A percentile compares a stretch with the other conserved stretches of the same genome.
phyloP scores from a whole-genome alignment of 441 rosid species.

The Adansonia grandidieri region DNA sequence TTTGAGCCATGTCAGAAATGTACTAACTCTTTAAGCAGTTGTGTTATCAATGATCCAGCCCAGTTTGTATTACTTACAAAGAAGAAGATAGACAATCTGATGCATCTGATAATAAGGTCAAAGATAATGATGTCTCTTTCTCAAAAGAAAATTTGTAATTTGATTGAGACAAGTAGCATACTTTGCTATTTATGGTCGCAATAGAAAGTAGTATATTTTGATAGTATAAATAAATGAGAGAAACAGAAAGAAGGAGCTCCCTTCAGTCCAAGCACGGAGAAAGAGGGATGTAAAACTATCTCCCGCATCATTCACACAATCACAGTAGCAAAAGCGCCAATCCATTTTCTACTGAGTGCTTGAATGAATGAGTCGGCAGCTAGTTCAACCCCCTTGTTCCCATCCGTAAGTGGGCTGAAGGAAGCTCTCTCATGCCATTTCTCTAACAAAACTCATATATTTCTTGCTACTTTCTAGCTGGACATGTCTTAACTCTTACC shows the following conservation, averaged over 20 bases:
- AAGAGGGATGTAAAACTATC: constrained; percentile 66
- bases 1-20: neutral
- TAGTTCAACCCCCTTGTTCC: constrained; percentile 65
- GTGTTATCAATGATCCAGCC: neutral
- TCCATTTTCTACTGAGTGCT: constrained; percentile 51
- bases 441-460: constrained; percentile 9
- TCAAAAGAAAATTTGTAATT: neutral
- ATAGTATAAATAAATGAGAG: neutral
- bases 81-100: neutral
- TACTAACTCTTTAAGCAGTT: neutral
- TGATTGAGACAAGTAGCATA: neutral
- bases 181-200: neutral
- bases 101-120: neutral
- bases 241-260: constrained; percentile 74
- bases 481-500: neutral
- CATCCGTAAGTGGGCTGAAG: constrained; percentile 82
- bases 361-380: constrained; percentile 97
- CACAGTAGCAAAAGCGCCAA: constrained; percentile 49
- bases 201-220: neutral
- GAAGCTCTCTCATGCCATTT: constrained; percentile 71
- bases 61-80: neutral
- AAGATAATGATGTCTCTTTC: neutral
- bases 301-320: constrained; percentile 97
- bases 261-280: constrained; percentile 94
- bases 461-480: too few relatives aligned